Evolutionary conservation across 306 rosid genomes (phyloP).

Genomic region (Cucumis melo): DNA sequence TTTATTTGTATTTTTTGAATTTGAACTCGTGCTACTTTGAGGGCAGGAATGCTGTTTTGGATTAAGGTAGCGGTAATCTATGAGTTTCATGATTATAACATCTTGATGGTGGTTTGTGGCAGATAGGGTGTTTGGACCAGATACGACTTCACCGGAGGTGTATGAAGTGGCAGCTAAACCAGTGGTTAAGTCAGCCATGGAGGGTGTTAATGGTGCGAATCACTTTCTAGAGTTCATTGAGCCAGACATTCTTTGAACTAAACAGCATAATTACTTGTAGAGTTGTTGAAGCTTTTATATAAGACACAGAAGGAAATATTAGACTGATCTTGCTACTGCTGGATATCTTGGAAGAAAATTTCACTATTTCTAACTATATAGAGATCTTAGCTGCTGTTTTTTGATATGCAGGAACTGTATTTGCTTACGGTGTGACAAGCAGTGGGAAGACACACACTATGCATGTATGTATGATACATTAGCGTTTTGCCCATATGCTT

Average conservation of each 20-base stretch:
- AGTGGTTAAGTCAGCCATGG: conserved; percentile 96
- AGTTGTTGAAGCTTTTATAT: not conserved
- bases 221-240: not conserved
- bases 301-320: not conserved
- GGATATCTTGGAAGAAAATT: not conserved
- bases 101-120: conserved; percentile 22
- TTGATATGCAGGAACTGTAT: conserved; percentile 73
- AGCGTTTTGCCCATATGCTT: not conserved
- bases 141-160: conserved; percentile 67
- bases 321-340: not conserved
- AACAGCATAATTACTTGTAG: not conserved
- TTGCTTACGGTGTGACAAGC: conserved; percentile 98
- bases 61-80: not conserved
- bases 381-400: not conserved
- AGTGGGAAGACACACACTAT: conserved; percentile 99
- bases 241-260: not conserved
- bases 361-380: not conserved
- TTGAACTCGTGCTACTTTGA: not conserved
- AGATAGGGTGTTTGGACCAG: conserved; percentile 95
- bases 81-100: not conserved
- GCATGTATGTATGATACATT: conserved; percentile 64
- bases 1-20: not conserved
- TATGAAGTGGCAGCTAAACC: conserved; percentile 97
- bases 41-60: not conserved
- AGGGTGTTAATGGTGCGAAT: conserved; percentile 79